Conservation (phyloP, 805 yeast species). For the Kazachstania bromeliacearum region DNA sequence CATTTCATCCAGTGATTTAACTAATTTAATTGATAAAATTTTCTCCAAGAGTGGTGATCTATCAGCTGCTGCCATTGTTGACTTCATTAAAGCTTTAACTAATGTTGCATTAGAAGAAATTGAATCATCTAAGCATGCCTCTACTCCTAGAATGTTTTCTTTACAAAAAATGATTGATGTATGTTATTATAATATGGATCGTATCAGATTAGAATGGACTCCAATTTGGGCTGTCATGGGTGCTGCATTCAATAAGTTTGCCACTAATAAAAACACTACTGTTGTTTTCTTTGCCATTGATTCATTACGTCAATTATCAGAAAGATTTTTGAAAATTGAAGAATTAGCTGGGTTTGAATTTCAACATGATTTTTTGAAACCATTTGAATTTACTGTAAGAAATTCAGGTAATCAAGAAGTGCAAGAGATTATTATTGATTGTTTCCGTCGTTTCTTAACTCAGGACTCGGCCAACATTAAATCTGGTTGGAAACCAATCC, state of each 20-base stretch:
- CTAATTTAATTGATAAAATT: slow-evolving; percentile 75
- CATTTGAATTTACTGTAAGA: slow-evolving; percentile 70
- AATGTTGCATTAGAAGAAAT: slow-evolving; percentile 87
- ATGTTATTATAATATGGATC: slow-evolving; percentile 93
- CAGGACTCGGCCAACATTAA: slow-evolving; percentile 65
- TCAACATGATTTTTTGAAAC: slow-evolving; percentile 86
- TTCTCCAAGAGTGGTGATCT: slow-evolving; percentile 74
- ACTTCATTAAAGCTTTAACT: slow-evolving; percentile 78
- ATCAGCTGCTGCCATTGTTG: slow-evolving; percentile 75
- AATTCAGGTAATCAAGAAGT: slow-evolving; percentile 62
- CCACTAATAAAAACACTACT: slow-evolving; percentile 64
- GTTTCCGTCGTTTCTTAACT: slow-evolving; percentile 74
- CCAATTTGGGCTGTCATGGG: slow-evolving; percentile 93
- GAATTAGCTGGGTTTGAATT: slow-evolving; percentile 93
- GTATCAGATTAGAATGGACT: slow-evolving; percentile 95
- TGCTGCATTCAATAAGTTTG: slow-evolving; percentile 74
- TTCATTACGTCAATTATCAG: slow-evolving; percentile 83
- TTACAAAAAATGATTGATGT: slow-evolving; percentile 94
- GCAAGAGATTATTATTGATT: slow-evolving; percentile 82
- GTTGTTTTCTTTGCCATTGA: slow-evolving; percentile 88
- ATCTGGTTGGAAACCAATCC: slow-evolving; percentile 92
- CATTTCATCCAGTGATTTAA: slow-evolving; percentile 57
- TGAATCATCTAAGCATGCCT: slow-evolving; percentile 72
- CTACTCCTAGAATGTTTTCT: slow-evolving; percentile 83
- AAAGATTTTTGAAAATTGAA: slow-evolving; percentile 86